These are phyloP conservation scores for Penicillium sp. DNA, from an alignment of 2,329 filamentous ascomycete genomes.

Conservation along the genomic window DNA sequence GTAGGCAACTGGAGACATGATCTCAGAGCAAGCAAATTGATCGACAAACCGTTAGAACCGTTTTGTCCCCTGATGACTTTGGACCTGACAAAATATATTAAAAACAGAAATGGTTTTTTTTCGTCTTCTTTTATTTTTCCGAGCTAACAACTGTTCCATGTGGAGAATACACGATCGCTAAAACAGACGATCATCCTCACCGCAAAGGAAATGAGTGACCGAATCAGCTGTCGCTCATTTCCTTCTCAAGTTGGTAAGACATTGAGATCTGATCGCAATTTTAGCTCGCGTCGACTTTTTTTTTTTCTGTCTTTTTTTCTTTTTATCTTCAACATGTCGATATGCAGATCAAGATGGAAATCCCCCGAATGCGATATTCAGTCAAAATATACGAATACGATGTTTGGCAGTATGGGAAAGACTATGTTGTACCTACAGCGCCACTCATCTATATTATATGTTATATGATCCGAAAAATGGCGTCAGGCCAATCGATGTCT, in stretches of 20 bases:
- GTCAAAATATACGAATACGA: not conserved
- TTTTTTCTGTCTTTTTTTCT: not conserved
- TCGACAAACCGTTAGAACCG: conserved; percentile 22
- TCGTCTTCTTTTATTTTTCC: not conserved
- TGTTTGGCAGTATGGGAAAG: not conserved
- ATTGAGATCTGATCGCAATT: conserved; percentile 32
- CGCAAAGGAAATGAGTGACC: conserved; percentile 25
- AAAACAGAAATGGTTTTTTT: not conserved
- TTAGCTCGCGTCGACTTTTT: conserved; percentile 8
- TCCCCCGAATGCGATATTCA: not conserved
- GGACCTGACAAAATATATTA: conserved; percentile 11
- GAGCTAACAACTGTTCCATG: conserved; percentile 8
- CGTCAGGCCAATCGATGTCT: not conserved
- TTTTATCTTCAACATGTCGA: not conserved
- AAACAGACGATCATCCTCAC: conserved; percentile 28
- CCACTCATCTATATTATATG: too few relatives aligned
- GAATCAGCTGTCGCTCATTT: conserved; percentile 22
- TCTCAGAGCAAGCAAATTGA: not conserved
- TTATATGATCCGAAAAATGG: not conserved
- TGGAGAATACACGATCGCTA: conserved; percentile 25
- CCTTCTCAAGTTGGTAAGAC: conserved; percentile 30
- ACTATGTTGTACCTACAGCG: too few relatives aligned
- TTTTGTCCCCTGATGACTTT: conserved; percentile 15
- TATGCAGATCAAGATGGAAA: not conserved
- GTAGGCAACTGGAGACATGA: conserved; percentile 12